phyloP scores from a whole-genome alignment of 805 yeast species.

The Metschnikowia borealis region DNA sequence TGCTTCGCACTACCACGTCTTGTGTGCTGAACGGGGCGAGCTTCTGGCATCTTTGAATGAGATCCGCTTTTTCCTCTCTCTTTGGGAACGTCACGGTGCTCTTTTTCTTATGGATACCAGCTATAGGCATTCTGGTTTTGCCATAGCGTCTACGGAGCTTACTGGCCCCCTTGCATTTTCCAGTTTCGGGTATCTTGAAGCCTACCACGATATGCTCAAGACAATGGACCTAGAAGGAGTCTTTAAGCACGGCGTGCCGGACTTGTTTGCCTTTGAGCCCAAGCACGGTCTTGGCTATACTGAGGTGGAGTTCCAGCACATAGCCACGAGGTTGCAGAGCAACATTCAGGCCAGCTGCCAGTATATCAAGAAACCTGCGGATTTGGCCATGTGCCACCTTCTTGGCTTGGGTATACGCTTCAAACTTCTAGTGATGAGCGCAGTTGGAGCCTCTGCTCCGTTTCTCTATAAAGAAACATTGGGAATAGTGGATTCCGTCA shows the following conservation, averaged over 20 bases:
- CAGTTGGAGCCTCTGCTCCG: background rate
- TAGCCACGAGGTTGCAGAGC: background rate
- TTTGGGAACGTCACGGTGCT: conserved; percentile 9
- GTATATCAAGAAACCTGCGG: background rate
- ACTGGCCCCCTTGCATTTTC: background rate
- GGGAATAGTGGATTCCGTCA: conserved; percentile 2
- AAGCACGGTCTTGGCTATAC: background rate
- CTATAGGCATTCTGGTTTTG: background rate
- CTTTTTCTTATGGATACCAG: conserved; percentile 5
- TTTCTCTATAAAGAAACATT: conserved; percentile 5
- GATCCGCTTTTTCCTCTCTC: conserved; percentile 5
- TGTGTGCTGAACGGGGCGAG: background rate
- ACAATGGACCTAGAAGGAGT: conserved; percentile 2
- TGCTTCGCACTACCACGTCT: conserved; percentile 7
- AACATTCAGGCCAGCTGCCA: background rate
- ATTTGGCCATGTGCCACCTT: conserved; percentile 1
- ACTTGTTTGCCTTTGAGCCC: conserved; percentile 2
- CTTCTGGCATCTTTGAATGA: conserved; percentile 2
- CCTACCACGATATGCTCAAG: conserved; percentile 7
- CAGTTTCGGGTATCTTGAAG: background rate
- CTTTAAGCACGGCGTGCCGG: conserved; percentile 3
- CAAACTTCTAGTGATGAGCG: conserved; percentile 3
- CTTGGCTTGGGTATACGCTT: conserved; percentile 2
- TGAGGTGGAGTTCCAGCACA: background rate
- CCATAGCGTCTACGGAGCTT: background rate